These are phyloP conservation scores for Umbelopsis vinacea DNA, from an alignment of 192 early-diverging fungal genomes.

Conservation along the genomic window DNA sequence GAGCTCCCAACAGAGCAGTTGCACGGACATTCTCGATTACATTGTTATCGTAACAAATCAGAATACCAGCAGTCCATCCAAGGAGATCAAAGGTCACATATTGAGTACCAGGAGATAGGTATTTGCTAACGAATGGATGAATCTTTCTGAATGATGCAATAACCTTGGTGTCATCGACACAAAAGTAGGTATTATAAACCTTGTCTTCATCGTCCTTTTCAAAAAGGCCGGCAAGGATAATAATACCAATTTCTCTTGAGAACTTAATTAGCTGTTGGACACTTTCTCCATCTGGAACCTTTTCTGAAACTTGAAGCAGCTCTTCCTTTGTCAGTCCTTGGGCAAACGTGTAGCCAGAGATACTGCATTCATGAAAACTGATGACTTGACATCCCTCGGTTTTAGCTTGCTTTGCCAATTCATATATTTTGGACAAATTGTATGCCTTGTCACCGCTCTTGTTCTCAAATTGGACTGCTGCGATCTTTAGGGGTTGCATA, in stretches of 20 bases:
- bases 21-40: slow-evolving; percentile 26
- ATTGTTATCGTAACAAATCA: slow-evolving; percentile 29
- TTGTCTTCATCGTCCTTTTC: slow-evolving; percentile 27
- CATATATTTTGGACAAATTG: slow-evolving; percentile 18
- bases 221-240: slow-evolving; percentile 18
- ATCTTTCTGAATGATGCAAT: slow-evolving; percentile 26
- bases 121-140: slow-evolving; percentile 23
- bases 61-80: slow-evolving; percentile 27
- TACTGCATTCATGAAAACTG: slow-evolving; percentile 26
- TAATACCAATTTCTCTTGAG: background rate
- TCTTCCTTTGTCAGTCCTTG: slow-evolving; percentile 13
- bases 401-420: slow-evolving; percentile 13
- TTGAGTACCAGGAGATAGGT: slow-evolving; percentile 9
- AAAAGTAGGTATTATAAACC: slow-evolving; percentile 24
- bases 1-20: slow-evolving; percentile 10
- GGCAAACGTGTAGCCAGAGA: slow-evolving; percentile 27
- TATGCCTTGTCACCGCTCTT: slow-evolving; percentile 24
- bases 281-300: slow-evolving; percentile 10
- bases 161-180: slow-evolving; percentile 18
- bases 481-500: slow-evolving; percentile 11
- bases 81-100: slow-evolving; percentile 24
- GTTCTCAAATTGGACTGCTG: slow-evolving; percentile 15
- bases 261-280: slow-evolving; percentile 11
- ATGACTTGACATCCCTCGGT: slow-evolving; percentile 20
- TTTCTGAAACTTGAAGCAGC: slow-evolving; percentile 17